Base-by-base conservation (phyloP, 192 early-diverging fungal genomes). In the Podila epicladia region DNA sequence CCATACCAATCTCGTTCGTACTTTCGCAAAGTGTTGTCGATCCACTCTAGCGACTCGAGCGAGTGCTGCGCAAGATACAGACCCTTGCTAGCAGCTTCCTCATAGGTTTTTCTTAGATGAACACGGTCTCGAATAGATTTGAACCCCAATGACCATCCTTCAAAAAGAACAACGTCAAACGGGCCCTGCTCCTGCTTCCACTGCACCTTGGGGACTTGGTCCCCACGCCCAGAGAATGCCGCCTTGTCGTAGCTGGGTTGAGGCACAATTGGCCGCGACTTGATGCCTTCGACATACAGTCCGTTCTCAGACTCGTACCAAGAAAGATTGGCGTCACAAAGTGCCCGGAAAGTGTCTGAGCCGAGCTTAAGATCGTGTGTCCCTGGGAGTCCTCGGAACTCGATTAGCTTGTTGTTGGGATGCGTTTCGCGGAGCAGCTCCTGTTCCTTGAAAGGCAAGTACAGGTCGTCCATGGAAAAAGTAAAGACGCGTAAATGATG, bases 131-230 rank as follows among this genome's bases (percentile, higher is more conserved):
- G 74, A 32, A 95, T 73, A 2, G 88, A 70, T 50, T 91, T 94
- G 72, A 97, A 99, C 1, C 96, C 97, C 11, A 97, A 69, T 45
- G 87, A 94, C 96, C 97, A 99, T 0, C 96, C 97, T 78, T 99
- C 97, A 73, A 98, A 93, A 37, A 99, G 74, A 22, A 99, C 84
- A 51, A 98, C 88, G 66, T 98, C 90, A 24, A 94, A 62, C 0
- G 93, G 92, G 15, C 85, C 74, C 7, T 68, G 49, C 0, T 85
- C 85, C 20, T 28, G 63, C 3, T 71, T 71, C 95, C 95, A 99
- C 38, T 90, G 45, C 6, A 67, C 57, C 26, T 51, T n/a, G 6
- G 91, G 87, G 1, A 88, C 24, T 12, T 95, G 88, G 72, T 99
- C 96, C 3, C 97, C 97, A 22, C 88, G 86, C 0, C 97, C 97